These are phyloP conservation scores for Blastobotrys capitulatus DNA, from an alignment of 1,139 yeast species.

Conservation along the genomic window DNA sequence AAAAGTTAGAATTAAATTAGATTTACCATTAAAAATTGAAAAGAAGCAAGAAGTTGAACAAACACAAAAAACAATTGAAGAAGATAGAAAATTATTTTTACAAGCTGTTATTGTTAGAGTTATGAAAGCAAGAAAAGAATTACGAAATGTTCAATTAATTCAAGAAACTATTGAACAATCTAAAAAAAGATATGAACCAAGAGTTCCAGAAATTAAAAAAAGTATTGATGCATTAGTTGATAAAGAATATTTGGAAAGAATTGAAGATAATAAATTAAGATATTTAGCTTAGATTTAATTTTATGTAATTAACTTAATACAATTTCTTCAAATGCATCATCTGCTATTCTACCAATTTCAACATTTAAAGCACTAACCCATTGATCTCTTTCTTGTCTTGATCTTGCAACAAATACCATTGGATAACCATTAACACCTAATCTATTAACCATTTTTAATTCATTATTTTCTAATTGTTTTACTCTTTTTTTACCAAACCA, in stretches of 20 bases:
- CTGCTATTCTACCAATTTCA: constrained; percentile 55
- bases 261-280: constrained; percentile 69
- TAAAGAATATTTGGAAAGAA: constrained; percentile 75
- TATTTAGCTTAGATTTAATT: constrained; percentile 54
- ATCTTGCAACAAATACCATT: constrained; percentile 72
- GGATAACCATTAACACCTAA: constrained; percentile 66
- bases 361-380: constrained; percentile 68
- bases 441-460: constrained; percentile 33
- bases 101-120: constrained; percentile 94
- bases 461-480: constrained; percentile 8
- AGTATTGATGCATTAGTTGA: constrained; percentile 84
- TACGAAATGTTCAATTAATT: constrained; percentile 73
- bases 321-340: constrained; percentile 24
- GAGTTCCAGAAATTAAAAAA: constrained; percentile 77
- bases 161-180: constrained; percentile 89
- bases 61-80: constrained; percentile 78
- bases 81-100: constrained; percentile 77
- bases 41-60: constrained; percentile 73
- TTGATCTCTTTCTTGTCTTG: constrained; percentile 73
- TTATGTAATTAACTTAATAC: background rate
- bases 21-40: constrained; percentile 76
- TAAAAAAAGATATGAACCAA: constrained; percentile 77
- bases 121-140: constrained; percentile 85
- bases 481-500: constrained; percentile 70
- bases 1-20: constrained; percentile 78